Evolutionary conservation across 1,284 basidiomycete genomes (phyloP), one percentile per base, ranked within the genome.

Genomic region (Tilletia setariae): DNA sequence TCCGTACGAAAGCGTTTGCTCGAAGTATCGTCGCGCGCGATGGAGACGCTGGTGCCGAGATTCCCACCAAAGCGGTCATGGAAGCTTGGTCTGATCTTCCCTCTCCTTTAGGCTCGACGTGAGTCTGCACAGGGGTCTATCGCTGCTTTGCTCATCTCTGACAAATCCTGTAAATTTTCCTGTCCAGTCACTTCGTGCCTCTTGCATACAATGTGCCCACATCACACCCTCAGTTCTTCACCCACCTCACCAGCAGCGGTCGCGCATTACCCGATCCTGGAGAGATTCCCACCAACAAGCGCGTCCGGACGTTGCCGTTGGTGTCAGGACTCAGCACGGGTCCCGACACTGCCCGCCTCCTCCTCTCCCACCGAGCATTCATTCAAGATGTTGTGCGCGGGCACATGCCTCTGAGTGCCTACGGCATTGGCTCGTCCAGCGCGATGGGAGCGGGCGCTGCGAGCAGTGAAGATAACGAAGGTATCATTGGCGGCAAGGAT

Each of bases 141-240:
- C n/a, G 47, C 47, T 40, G 11, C 19, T 15, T 49, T 49, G 19
- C n/a, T n/a, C n/a, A n/a, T n/a, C n/a, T 49, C 4, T 49, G 19
- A 2, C 47, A 8, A n/a, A 19, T 49, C 47, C 2, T 49, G n/a
- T n/a, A n/a, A n/a, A n/a, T 49, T 8, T n/a, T 8, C 2, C 23
- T 25, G n/a, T 19, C 23, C 68, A 72, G 68, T 8, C 62, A 72
- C 11, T 77, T 73, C 63, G 65, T 74, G 7, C 72, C 74, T 6
- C 70, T 73, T 43, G 73, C 76, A 25, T 79, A 74, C 71, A 74
- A 75, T 61, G 30, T 75, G 0, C 56, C 28, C 9, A 70, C 65
- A 9, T 72, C 73, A 13, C 76, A 72, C 64, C 77, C 78, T 2
- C 69, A 70, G 59, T 69, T 73, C 47, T 77, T 77, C 63, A 67